These are phyloP conservation scores for Opeltia flavorubescens DNA, from an alignment of 495 filamentous ascomycete species.

Conservation along the genomic window DNA sequence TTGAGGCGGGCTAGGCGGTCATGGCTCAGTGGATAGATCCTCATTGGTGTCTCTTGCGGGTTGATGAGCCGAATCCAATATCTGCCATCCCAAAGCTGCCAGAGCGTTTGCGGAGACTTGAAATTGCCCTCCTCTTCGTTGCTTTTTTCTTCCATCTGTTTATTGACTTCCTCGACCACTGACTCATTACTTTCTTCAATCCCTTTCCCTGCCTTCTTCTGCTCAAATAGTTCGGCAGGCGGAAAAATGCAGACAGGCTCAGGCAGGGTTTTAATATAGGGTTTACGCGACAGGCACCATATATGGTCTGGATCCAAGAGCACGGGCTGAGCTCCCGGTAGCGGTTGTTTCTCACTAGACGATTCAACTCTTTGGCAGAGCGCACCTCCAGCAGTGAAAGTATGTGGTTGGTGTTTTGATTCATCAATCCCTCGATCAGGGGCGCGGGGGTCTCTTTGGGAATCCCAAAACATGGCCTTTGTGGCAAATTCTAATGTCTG, in stretches of 20 bases:
- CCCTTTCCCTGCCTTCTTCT: too few species aligned
- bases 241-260: neutral
- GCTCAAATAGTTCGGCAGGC: neutral
- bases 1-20: conserved; percentile 34
- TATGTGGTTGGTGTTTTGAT: conserved; percentile 20
- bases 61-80: conserved; percentile 61
- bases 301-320: conserved; percentile 9
- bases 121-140: too few species aligned
- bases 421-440: conserved; percentile 23
- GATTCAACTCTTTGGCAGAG: conserved; percentile 33
- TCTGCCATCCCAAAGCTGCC: conserved; percentile 62
- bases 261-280: conserved; percentile 15
- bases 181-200: too few species aligned
- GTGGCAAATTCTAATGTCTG: conserved; percentile 18
- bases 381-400: conserved; percentile 41
- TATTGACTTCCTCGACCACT: too few species aligned
- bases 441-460: conserved; percentile 2
- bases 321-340: too few species aligned
- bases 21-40: conserved; percentile 35
- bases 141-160: too few species aligned
- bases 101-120: conserved; percentile 21
- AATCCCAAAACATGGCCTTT: conserved; percentile 13
- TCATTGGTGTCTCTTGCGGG: conserved; percentile 21
- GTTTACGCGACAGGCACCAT: conserved; percentile 39
- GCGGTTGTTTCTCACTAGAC: too few species aligned